Evolutionary conservation across 805 yeast genomes (phyloP), one percentile per base, ranked within the genome.

Genomic region (Metschnikowia lunata): DNA sequence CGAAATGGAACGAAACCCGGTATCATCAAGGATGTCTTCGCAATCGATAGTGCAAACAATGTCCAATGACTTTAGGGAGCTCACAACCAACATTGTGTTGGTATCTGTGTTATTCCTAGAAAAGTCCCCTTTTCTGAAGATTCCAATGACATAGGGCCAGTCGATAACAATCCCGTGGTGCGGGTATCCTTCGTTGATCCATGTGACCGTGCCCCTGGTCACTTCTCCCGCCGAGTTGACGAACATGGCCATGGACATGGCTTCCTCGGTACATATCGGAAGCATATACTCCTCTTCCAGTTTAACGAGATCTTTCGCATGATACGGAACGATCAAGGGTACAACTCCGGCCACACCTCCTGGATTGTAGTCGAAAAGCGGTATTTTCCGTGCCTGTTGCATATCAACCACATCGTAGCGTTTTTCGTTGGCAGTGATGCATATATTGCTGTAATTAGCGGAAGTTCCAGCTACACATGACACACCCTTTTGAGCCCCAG

Each of bases 191-290:
- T 48, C 40, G 12, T 56, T 62, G 0, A 59, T 45, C 72, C 75
- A 69, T 8, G 68, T 54, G 14, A 71, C 47, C 2, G 74, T 71
- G 4, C 75, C 74, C 45, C 74, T 50, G 1, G 72, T 67, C 3
- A 64, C 73, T 42, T 70, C 72, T 1, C 75, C 75, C 12, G 48
- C 37, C 0, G 64, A 52, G 43, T 69, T 62, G 26, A 67, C 60
- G 45, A 71, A 67, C 75, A 70, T 69, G 8, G 70, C 70, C 50
- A 70, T 62, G 1, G 74, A 61, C 1, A 66, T 61, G 7, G 48
- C 32, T 6, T 55, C 51, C 33, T 65, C 74, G 1, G 73, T 58
- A 41, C 59, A 54, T 14, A 69, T 61, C 1, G 70, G 57, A 30
- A 70, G 59, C 39, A 71, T 42, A 35, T 64, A 62, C 47, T 63